Percentiles rank a stretch among this genome's conserved stretches.
These are phyloP conservation scores for Perilla frutescens DNA, from an alignment of 257 asterid species.

Conservation along the genomic window DNA sequence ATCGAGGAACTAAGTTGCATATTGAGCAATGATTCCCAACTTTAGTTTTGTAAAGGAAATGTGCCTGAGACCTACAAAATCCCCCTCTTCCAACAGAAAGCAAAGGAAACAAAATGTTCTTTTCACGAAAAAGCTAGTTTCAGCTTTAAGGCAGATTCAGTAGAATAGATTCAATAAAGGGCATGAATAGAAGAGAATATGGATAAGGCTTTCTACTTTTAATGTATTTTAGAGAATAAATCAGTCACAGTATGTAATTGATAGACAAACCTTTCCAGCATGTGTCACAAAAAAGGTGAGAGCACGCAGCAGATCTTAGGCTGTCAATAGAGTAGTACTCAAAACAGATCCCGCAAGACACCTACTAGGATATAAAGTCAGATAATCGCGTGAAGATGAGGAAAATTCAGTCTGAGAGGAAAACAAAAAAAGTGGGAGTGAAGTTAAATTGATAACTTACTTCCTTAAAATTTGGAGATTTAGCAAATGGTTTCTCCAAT, in stretches of 20 bases:
- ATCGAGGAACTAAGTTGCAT: background rate
- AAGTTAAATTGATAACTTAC: constrained; percentile 47
- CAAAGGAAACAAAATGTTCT: constrained; percentile 21
- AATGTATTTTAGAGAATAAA: constrained; percentile 23
- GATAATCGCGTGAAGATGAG: constrained; percentile 24
- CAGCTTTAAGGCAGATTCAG: constrained; percentile 3
- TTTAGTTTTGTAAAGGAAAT: constrained; percentile 8
- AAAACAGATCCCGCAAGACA: constrained; percentile 84
- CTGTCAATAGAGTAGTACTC: constrained; percentile 50
- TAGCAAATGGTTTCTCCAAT: constrained; percentile 64
- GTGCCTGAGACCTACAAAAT: background rate
- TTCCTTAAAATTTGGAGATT: constrained; percentile 51
- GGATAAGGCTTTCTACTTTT: constrained; percentile 4
- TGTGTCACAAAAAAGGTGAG: constrained; percentile 76
- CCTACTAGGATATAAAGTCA: constrained; percentile 49
- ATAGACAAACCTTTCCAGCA: constrained; percentile 81
- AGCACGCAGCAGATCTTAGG: constrained; percentile 64
- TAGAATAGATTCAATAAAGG: constrained; percentile 18
- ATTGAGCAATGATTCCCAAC: background rate
- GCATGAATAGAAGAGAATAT: constrained; percentile 15
- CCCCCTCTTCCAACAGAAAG: constrained; percentile 11
- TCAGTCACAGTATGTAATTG: constrained; percentile 25
- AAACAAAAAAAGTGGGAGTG: constrained; percentile 23
- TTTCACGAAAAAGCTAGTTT: background rate
- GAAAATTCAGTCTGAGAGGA: background rate